Conservation (phyloP, 2,329 filamentous ascomycete species). For the Calonectria henricotiae region DNA sequence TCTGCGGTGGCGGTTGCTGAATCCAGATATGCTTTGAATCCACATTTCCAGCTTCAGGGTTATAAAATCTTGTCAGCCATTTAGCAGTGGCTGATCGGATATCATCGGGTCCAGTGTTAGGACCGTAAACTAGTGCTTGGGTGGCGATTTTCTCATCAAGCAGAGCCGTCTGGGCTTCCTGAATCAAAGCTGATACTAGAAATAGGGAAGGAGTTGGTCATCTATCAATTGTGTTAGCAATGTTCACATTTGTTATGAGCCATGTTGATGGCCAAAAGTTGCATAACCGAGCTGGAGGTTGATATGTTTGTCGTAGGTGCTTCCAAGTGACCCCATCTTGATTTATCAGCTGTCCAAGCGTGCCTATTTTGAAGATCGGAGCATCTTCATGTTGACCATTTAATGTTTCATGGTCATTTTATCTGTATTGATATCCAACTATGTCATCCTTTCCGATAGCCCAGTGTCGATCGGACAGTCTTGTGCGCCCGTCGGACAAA, state of each 20-base stretch:
- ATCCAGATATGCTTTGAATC: conserved; percentile 55
- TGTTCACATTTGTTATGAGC: neutral
- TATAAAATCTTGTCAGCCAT: conserved; percentile 14
- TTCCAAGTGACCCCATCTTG: neutral
- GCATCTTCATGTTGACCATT: no score
- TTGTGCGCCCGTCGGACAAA: neutral
- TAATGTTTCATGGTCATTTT: neutral
- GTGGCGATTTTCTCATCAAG: neutral
- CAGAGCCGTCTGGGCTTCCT: conserved; percentile 1
- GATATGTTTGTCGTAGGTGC: neutral
- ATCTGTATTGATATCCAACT: neutral
- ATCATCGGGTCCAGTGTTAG: conserved; percentile 6
- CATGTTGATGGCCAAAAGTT: neutral
- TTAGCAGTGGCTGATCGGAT: conserved; percentile 10
- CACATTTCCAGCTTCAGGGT: conserved; percentile 10
- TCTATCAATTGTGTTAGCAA: neutral
- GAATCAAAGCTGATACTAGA: neutral
- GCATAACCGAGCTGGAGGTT: neutral
- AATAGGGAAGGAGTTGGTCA: conserved; percentile 14
- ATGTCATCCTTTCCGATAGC: neutral
- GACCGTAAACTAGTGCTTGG: conserved; percentile 17
- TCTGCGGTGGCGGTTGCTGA: conserved; percentile 68
- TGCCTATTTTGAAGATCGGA: neutral
- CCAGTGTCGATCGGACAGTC: no score
- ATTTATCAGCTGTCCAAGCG: neutral